Percentiles rank a stretch among this genome's conserved stretches.
Evolutionary conservation across 2,329 filamentous ascomycete genomes (phyloP).

Genomic region (Chaetomiaceae sp.): DNA sequence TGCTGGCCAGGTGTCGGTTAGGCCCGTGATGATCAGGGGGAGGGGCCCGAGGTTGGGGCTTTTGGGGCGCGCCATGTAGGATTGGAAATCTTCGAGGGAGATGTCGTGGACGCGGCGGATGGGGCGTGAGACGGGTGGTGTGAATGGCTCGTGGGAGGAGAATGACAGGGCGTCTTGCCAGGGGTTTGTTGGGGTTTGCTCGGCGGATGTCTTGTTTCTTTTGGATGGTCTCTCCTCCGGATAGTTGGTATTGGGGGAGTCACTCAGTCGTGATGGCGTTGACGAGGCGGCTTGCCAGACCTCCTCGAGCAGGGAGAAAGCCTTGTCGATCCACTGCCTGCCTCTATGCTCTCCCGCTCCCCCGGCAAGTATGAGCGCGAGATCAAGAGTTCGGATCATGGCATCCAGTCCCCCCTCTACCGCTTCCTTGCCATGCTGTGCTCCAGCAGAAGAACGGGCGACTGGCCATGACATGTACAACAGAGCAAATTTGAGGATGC

Average conservation of each 20-base stretch:
- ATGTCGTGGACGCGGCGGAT: slow-evolving; percentile 42
- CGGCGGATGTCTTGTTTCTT: background rate
- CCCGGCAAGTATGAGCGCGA: slow-evolving; percentile 70
- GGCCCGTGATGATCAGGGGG: slow-evolving; percentile 66
- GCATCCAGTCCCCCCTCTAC: slow-evolving; percentile 41
- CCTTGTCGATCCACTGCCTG: slow-evolving; percentile 46
- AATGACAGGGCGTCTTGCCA: slow-evolving; percentile 28
- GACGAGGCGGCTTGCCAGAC: slow-evolving; percentile 20
- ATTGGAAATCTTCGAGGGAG: slow-evolving; percentile 57
- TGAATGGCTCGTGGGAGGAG: slow-evolving; percentile 37
- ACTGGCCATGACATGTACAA: slow-evolving; percentile 21
- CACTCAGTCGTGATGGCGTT: too few relatives aligned
- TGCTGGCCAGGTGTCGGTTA: slow-evolving; percentile 73
- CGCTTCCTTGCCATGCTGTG: background rate
- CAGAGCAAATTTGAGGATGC: slow-evolving; percentile 56
- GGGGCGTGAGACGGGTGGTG: slow-evolving; percentile 39
- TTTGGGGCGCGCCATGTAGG: slow-evolving; percentile 46
- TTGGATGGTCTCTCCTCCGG: background rate
- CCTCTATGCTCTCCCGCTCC: slow-evolving; percentile 52
- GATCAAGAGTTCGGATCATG: slow-evolving; percentile 66
- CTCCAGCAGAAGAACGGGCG: too few relatives aligned
- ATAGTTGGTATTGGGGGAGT: background rate
- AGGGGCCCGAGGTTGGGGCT: slow-evolving; percentile 38
- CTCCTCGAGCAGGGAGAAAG: slow-evolving; percentile 42
- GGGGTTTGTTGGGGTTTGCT: slow-evolving; percentile 13